phyloP scores from a whole-genome alignment of 306 rosid species.

The Vachellia pachyceras region DNA sequence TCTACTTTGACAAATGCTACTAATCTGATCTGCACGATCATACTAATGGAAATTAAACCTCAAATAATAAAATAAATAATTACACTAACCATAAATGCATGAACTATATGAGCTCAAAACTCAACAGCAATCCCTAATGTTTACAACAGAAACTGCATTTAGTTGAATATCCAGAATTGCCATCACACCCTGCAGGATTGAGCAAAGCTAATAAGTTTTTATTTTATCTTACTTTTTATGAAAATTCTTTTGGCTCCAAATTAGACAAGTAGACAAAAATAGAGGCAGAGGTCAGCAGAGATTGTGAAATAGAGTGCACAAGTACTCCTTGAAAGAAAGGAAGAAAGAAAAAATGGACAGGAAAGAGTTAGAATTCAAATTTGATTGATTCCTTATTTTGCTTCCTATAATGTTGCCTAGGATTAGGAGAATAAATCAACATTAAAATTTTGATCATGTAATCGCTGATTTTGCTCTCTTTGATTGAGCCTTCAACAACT shows the following conservation, averaged over 20 bases:
- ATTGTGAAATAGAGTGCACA: constrained; percentile 3
- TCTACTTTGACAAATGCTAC: constrained; percentile 23
- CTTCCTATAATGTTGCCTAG: too few species aligned
- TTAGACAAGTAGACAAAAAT: constrained; percentile 10
- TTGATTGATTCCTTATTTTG: too few species aligned
- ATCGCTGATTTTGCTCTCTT: too few species aligned
- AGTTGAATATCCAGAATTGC: constrained; percentile 89
- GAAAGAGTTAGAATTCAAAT: too few species aligned
- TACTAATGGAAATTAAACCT: constrained; percentile 21
- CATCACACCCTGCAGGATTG: constrained; percentile 89
- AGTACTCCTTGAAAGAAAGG: not conserved
- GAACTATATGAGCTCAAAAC: constrained; percentile 92
- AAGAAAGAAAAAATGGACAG: not conserved
- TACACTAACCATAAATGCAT: constrained; percentile 89
- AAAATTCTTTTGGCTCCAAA: not conserved
- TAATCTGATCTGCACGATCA: constrained; percentile 15
- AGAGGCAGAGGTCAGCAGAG: not conserved
- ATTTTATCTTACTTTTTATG: not conserved
- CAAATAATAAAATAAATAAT: constrained; percentile 20
- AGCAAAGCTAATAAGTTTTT: constrained; percentile 28
- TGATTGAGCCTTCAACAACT: too few species aligned
- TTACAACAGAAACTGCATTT: constrained; percentile 95
- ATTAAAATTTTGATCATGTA: too few species aligned
- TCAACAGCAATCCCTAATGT: constrained; percentile 94
- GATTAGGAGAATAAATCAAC: too few species aligned